Base-by-base conservation (phyloP, 2,329 filamentous ascomycete species). In the Talaromyces sp. region DNA sequence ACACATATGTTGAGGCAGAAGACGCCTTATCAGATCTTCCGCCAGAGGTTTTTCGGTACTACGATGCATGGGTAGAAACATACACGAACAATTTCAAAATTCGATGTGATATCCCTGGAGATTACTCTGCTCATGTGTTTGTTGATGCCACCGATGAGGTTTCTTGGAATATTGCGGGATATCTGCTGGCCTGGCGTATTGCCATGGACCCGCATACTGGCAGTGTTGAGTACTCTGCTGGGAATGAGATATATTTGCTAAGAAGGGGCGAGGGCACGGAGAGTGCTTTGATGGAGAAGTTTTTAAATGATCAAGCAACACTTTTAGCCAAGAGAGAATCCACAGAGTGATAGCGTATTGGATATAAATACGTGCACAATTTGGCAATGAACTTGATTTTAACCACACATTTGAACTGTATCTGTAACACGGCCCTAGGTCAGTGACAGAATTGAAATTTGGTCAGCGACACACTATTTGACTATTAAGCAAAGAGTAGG, bases 151-250 rank as follows among this genome's bases (percentile, higher is more conserved):
- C 52, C 17, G 65, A 66, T 27, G 61, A 67, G 13, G 66, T 68
- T 15, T 60, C 63, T 9, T 67, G 66, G 65, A 64, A 65, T 39
- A 60, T 69, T 32, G 59, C 67, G 30, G 66, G 67, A n/a, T 67
- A 59, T 59, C 36, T 68, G 22, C 54, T 68, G 49, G 67, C 65
- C 7, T 69, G 67, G 67, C 63, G 64, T 17, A 65, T 68, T 56
- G 51, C 58, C 15, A 58, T 68, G 55, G 63, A 62, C n/a, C 57
- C 64, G 5, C 55, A 59, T 27, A 49, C 59, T 6, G 60, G 60
- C 3, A 59, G 56, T 9, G 28, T 62, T 49, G 51, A 62, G 22
- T 42, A 47, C 17, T 52, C 15, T 2, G 27, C 39, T 19, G 47
- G 28, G 6, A 17, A 27, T 9, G 30, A 25, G 6, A 51, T n/a